phyloP scores from a whole-genome alignment of 352 stramenopile species.

The Elongisporangium prolatum region DNA sequence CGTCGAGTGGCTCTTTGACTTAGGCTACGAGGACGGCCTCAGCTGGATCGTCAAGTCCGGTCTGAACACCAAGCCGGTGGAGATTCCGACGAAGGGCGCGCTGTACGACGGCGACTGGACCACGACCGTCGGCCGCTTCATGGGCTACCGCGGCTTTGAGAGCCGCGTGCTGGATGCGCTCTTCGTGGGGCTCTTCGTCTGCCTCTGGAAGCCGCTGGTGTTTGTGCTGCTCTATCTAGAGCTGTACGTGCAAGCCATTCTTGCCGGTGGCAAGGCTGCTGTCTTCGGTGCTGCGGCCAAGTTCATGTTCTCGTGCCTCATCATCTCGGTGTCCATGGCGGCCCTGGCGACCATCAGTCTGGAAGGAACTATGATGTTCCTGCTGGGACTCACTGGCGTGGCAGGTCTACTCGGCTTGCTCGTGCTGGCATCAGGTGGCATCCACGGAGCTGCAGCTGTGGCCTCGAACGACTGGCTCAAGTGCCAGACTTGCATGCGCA shows the following conservation, averaged over 20 bases:
- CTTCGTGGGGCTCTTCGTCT: slow-evolving; percentile 70
- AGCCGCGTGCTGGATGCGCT: slow-evolving; percentile 65
- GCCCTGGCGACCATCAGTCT: slow-evolving; percentile 47
- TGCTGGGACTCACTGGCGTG: slow-evolving; percentile 34
- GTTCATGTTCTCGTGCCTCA: slow-evolving; percentile 53
- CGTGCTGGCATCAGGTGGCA: slow-evolving; percentile 52
- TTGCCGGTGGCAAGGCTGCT: slow-evolving; percentile 65
- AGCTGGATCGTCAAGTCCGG: slow-evolving; percentile 56
- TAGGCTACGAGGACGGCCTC: slow-evolving; percentile 79
- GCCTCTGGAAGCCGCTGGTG: slow-evolving; percentile 72
- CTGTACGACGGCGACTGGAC: slow-evolving; percentile 55
- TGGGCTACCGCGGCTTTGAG: slow-evolving; percentile 70
- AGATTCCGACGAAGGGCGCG: slow-evolving; percentile 52
- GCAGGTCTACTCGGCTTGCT: slow-evolving; percentile 57
- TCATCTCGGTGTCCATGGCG: slow-evolving; percentile 42
- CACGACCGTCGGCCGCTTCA: slow-evolving; percentile 66
- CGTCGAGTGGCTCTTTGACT: slow-evolving; percentile 81
- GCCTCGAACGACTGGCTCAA: slow-evolving; percentile 72
- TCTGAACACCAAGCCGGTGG: slow-evolving; percentile 27
- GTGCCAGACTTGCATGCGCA: slow-evolving; percentile 68
- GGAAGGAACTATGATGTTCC: slow-evolving; percentile 54
- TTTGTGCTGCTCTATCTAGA: slow-evolving; percentile 81
- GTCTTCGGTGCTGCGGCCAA: slow-evolving; percentile 67
- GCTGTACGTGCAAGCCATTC: slow-evolving; percentile 63
- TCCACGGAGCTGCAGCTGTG: slow-evolving; percentile 45